Evolutionary conservation across 2,329 filamentous ascomycete species (phyloP).

Genomic region (Coleophoma cylindrospora): DNA sequence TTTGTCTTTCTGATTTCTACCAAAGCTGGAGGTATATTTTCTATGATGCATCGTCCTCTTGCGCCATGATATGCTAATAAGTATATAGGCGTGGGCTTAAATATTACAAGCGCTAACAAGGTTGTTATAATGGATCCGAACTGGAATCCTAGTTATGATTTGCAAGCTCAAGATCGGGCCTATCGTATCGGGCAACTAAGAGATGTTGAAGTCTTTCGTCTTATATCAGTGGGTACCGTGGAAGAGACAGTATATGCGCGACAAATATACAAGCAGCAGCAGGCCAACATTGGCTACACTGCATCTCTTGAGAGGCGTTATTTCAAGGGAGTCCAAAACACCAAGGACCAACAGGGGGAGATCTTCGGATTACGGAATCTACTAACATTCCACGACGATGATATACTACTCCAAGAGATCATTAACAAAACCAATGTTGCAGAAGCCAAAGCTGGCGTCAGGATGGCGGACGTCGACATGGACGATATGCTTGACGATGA

Average conservation of each 20-base stretch:
- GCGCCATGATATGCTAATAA: not conserved
- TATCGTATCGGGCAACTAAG: conserved; percentile 92
- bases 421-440: conserved; percentile 98
- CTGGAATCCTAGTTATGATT: conserved; percentile 93
- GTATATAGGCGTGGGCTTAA: conserved; percentile 67
- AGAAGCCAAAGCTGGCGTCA: conserved; percentile 81
- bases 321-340: conserved; percentile 89
- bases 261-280: conserved; percentile 98
- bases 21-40: conserved; percentile 63
- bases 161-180: conserved; percentile 93
- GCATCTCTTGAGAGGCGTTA: conserved; percentile 90
- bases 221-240: conserved; percentile 87
- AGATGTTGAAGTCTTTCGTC: conserved; percentile 91
- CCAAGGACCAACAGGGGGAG: conserved; percentile 78
- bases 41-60: not conserved
- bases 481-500: conserved; percentile 53
- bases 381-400: conserved; percentile 74
- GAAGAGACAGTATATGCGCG: conserved; percentile 96
- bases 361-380: conserved; percentile 89
- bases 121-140: conserved; percentile 96
- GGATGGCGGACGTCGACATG: conserved; percentile 71
- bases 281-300: conserved; percentile 95
- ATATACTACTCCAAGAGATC: conserved; percentile 83
- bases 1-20: conserved; percentile 97
- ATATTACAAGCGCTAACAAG: conserved; percentile 97